These are phyloP conservation scores for Diaporthe citri DNA, from an alignment of 2,329 filamentous ascomycete genomes.

Conservation along the genomic window DNA sequence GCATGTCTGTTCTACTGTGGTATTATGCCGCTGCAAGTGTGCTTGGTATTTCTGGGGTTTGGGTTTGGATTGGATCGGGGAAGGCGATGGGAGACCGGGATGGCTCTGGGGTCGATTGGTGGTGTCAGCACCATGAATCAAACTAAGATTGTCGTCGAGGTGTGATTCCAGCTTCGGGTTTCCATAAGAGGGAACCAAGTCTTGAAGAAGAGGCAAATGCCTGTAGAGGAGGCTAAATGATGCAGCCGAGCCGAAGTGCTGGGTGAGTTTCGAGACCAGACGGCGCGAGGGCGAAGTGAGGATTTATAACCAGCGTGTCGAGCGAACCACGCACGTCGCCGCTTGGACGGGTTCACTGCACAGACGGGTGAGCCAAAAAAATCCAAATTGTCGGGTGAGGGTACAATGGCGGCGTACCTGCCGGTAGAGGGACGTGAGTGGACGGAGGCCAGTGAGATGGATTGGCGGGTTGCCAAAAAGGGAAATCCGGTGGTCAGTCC, in stretches of 20 bases:
- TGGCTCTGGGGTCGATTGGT: neutral
- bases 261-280: neutral
- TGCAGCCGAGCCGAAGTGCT: slow-evolving; percentile 20
- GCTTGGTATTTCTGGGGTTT: neutral
- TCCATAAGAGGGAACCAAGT: slow-evolving; percentile 19
- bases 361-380: neutral
- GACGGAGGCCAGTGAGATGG: neutral
- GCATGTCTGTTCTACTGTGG: neutral
- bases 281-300: slow-evolving; percentile 13
- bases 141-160: neutral
- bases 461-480: neutral
- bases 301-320: slow-evolving; percentile 24
- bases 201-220: neutral
- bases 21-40: neutral
- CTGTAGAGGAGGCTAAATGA: neutral
- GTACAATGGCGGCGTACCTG: slow-evolving; percentile 3
- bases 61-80: neutral
- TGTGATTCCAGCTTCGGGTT: slow-evolving; percentile 20
- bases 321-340: neutral
- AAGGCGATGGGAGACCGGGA: neutral
- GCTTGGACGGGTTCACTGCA: slow-evolving; percentile 20
- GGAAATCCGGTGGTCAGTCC: neutral
- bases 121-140: slow-evolving; percentile 17
- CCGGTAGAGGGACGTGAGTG: slow-evolving; percentile 7
- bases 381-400: slow-evolving; percentile 27